Percentiles rank a stretch among this genome's conserved stretches.
phyloP scores from a whole-genome alignment of 2,329 filamentous ascomycete genomes.

The Alternaria gaisen region DNA sequence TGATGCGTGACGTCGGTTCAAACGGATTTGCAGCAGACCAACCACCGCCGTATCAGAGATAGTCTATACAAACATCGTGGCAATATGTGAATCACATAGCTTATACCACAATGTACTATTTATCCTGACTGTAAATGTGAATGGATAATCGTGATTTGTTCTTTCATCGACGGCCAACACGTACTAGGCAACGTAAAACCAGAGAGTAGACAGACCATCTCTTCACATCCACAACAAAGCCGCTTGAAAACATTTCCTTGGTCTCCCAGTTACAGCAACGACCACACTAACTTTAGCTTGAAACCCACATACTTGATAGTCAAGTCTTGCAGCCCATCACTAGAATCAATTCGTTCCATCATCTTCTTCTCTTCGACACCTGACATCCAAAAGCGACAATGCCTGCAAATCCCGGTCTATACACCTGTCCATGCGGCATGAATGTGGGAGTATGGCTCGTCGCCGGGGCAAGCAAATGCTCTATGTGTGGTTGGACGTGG shows the following conservation, averaged over 20 bases:
- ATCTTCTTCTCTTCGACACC: neutral
- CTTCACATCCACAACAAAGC: neutral
- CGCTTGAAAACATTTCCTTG: neutral
- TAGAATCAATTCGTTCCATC: too few relatives aligned
- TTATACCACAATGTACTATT: neutral
- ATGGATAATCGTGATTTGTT: neutral
- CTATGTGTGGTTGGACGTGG: slow-evolving; percentile 5
- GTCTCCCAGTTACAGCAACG: neutral
- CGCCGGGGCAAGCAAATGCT: neutral
- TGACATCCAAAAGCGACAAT: neutral
- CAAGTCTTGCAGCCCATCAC: neutral
- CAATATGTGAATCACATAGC: neutral
- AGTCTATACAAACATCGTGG: neutral
- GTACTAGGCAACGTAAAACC: neutral
- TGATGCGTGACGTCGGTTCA: slow-evolving; percentile 1
- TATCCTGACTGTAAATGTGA: neutral
- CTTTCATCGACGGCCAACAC: neutral
- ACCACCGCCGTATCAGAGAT: slow-evolving; percentile 15
- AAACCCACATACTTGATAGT: too few relatives aligned
- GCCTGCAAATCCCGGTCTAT: neutral
- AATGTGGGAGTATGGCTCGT: neutral
- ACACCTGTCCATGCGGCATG: neutral
- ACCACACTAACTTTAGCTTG: neutral
- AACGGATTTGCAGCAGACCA: neutral
- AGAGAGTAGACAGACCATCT: too few relatives aligned